phyloP scores from a whole-genome alignment of 2,329 filamentous ascomycete genomes.

The Diaporthe sp. region DNA sequence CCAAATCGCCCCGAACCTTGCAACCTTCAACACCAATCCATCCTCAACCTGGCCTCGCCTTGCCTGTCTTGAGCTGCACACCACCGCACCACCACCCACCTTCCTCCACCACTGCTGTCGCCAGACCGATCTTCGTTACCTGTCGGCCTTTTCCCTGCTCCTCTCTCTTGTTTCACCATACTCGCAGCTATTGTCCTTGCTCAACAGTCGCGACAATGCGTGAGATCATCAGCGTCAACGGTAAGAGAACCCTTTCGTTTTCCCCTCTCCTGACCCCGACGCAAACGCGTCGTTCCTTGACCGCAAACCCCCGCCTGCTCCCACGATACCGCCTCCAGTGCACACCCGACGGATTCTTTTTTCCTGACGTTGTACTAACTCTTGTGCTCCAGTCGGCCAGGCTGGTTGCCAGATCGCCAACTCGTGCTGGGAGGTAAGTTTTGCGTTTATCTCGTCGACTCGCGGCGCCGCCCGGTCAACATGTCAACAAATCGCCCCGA shows the following conservation, averaged over 20 bases:
- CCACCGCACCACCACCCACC: conserved; percentile 17
- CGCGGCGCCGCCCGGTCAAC: conserved; percentile 38
- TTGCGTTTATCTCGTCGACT: conserved; percentile 37
- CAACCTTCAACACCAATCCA: conserved; percentile 34
- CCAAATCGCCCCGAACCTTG: conserved; percentile 35
- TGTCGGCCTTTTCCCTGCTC: conserved; percentile 44
- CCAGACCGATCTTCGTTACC: conserved; percentile 44
- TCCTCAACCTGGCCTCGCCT: conserved; percentile 34
- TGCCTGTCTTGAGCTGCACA: conserved; percentile 32
- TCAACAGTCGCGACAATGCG: conserved; percentile 78
- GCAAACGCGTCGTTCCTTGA: conserved; percentile 48
- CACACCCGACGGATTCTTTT: conserved; percentile 34
- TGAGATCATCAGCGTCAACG: conserved; percentile 99
- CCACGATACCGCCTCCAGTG: conserved; percentile 40
- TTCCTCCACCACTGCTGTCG: conserved; percentile 29
- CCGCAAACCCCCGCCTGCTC: conserved; percentile 52
- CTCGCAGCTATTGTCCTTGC: conserved; percentile 43
- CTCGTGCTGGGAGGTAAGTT: conserved; percentile 99
- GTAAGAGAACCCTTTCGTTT: conserved; percentile 66
- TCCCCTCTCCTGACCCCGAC: conserved; percentile 48
- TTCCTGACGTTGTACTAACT: conserved; percentile 63
- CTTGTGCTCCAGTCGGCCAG: conserved; percentile 85
- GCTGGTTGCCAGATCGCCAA: conserved; percentile 99
- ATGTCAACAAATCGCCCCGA: conserved; percentile 37
- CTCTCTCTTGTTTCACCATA: conserved; percentile 46